Percentiles rank a stretch among this genome's conserved stretches.
Conservation (phyloP, 257 asterid genomes). For the Echites panduratus region DNA sequence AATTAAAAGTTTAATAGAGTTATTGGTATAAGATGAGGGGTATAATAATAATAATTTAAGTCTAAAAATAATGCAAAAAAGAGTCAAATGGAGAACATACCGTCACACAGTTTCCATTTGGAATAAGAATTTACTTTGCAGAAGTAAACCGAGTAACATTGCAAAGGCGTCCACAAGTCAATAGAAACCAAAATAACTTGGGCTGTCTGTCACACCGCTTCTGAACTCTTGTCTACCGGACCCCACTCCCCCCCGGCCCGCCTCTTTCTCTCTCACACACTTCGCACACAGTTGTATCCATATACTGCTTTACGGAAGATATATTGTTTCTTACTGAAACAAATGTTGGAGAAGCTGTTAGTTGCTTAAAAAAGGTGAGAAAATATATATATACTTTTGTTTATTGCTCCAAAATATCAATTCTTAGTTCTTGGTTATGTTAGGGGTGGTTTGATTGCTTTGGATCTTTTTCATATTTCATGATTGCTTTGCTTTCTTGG, state of each 20-base stretch:
- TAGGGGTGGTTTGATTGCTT: neutral
- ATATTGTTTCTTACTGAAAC: neutral
- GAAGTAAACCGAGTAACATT: neutral
- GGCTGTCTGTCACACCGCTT: neutral
- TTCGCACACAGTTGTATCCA: neutral
- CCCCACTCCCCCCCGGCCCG: neutral
- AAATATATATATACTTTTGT: neutral
- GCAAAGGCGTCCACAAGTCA: neutral
- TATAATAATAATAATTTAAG: too few relatives aligned
- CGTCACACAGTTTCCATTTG: too few relatives aligned
- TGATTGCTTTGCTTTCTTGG: neutral
- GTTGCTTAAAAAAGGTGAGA: neutral
- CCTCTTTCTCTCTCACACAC: neutral
- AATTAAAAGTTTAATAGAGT: too few relatives aligned
- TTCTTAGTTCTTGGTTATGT: neutral
- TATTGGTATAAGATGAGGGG: too few relatives aligned
- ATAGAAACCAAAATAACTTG: neutral
- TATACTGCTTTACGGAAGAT: neutral
- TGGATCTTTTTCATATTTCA: neutral
- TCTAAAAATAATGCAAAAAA: neutral
- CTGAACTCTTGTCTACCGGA: neutral
- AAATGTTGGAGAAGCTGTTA: constrained; percentile 9
- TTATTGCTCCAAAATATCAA: neutral
- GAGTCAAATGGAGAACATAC: neutral
- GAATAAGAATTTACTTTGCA: neutral